Percentiles rank a stretch among this genome's conserved stretches.
These are phyloP conservation scores for Acacia pycnantha DNA, from an alignment of 331 rosid genomes.

Conservation along the genomic window DNA sequence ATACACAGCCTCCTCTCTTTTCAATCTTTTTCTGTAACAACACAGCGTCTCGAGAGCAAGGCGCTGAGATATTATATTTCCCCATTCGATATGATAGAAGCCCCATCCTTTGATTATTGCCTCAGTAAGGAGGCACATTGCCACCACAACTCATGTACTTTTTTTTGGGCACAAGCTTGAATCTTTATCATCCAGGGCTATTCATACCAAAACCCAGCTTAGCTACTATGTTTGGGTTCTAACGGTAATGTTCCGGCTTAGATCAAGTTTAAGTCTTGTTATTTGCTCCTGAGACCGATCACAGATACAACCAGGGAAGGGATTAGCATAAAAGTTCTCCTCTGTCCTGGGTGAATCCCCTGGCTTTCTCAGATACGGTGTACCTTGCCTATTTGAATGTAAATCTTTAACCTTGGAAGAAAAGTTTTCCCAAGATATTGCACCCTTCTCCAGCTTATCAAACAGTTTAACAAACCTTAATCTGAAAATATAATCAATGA, in stretches of 20 bases:
- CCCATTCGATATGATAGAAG: not conserved
- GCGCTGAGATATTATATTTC: too few species aligned
- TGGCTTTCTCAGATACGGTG: slow-evolving; percentile 65
- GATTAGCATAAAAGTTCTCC: slow-evolving; percentile 93
- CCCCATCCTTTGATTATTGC: slow-evolving; percentile 34
- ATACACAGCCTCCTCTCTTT: slow-evolving; percentile 31
- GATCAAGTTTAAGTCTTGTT: slow-evolving; percentile 32
- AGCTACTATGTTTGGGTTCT: slow-evolving; percentile 41
- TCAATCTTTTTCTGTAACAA: not conserved
- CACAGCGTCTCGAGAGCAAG: too few species aligned
- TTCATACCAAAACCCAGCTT: slow-evolving; percentile 21
- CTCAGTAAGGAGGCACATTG: slow-evolving; percentile 36
- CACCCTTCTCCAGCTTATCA: slow-evolving; percentile 61
- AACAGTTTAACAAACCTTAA: slow-evolving; percentile 66
- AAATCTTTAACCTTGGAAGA: slow-evolving; percentile 52
- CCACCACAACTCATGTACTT: slow-evolving; percentile 39
- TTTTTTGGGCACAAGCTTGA: slow-evolving; percentile 29
- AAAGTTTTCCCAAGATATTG: slow-evolving; percentile 66
- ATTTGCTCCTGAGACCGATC: slow-evolving; percentile 49
- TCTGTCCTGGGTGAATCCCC: slow-evolving; percentile 85
- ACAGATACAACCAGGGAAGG: slow-evolving; percentile 93
- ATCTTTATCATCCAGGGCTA: slow-evolving; percentile 22
- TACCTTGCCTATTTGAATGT: slow-evolving; percentile 72
- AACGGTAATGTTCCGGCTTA: slow-evolving; percentile 21
- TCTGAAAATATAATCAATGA: slow-evolving; percentile 38